A percentile compares a stretch with the other conserved stretches of the same genome.
Conservation (phyloP, 1,284 basidiomycete genomes). For the Apiotrichum akiyoshidainum region DNA sequence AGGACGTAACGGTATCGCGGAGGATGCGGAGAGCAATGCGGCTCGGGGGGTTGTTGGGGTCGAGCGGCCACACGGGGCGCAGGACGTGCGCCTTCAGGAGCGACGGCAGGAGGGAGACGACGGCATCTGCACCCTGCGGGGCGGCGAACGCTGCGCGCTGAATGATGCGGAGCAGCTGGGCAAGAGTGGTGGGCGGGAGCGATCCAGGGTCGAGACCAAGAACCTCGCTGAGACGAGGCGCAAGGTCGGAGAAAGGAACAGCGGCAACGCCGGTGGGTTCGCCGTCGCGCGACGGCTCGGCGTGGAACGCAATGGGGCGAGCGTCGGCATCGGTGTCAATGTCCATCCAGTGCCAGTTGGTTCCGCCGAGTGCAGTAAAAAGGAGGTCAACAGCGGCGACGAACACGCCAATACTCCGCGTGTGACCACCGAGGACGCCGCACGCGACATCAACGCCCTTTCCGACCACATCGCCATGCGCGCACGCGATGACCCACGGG, state of each 20-base stretch:
- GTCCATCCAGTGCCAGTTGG: conserved; percentile 26
- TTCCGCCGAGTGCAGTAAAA: conserved; percentile 28
- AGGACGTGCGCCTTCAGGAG: conserved; percentile 53
- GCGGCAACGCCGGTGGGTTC: conserved; percentile 21
- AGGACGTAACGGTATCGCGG: conserved; percentile 60
- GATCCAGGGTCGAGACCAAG: conserved; percentile 25
- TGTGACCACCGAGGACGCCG: conserved; percentile 8
- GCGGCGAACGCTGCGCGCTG: conserved; percentile 62
- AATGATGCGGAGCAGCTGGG: conserved; percentile 63
- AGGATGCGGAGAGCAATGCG: conserved; percentile 59
- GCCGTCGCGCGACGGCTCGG: conserved; percentile 10
- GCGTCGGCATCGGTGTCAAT: conserved; percentile 10
- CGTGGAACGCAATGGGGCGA: conserved; percentile 8
- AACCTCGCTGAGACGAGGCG: conserved; percentile 31
- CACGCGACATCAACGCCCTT: conserved; percentile 16
- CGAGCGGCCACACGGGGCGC: conserved; percentile 31
- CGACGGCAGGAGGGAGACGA: conserved; percentile 58
- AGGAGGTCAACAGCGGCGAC: conserved; percentile 38
- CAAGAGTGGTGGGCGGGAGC: conserved; percentile 27
- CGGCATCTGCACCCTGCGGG: conserved; percentile 57
- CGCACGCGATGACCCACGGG: conserved; percentile 14
- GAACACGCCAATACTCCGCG: conserved; percentile 27
- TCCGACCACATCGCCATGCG: conserved; percentile 6
- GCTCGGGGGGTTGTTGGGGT: conserved; percentile 54
- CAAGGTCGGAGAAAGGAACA: conserved; percentile 40